Conservation (phyloP, 1,139 yeast genomes). For the Lodderomyces margitis region DNA sequence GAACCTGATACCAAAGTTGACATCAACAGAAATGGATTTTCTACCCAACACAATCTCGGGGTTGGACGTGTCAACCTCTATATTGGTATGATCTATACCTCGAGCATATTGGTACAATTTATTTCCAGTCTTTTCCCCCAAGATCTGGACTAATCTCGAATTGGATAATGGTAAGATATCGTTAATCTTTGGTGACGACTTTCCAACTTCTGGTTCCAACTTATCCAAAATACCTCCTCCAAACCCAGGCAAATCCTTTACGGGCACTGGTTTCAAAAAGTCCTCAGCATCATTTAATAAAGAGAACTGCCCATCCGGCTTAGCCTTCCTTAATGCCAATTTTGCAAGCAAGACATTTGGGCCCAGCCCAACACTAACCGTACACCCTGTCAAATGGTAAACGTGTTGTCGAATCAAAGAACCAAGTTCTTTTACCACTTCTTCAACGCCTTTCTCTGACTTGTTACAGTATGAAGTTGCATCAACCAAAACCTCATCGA, state of each 20-base stretch:
- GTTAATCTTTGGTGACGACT: conserved; percentile 16
- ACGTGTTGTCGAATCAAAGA: conserved; percentile 46
- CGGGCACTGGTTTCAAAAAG: conserved; percentile 43
- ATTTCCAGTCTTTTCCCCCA: conserved; percentile 72
- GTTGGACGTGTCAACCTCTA: conserved; percentile 48
- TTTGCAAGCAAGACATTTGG: conserved; percentile 74
- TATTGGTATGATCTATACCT: conserved; percentile 65
- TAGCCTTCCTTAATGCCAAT: conserved; percentile 70
- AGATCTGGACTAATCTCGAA: conserved; percentile 35
- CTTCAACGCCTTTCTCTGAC: conserved; percentile 11
- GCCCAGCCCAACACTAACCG: conserved; percentile 78
- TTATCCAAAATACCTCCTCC: conserved; percentile 51
- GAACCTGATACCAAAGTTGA: conserved; percentile 88
- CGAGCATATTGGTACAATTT: conserved; percentile 58
- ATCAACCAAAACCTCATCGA: conserved; percentile 87
- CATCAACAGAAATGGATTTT: conserved; percentile 83
- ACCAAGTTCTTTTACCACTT: conserved; percentile 27
- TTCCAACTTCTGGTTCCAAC: conserved; percentile 10
- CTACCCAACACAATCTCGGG: conserved; percentile 48
- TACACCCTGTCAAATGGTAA: conserved; percentile 50
- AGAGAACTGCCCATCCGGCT: conserved; percentile 67
- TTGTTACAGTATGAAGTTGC: conserved; percentile 39
- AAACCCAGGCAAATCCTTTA: conserved; percentile 80
- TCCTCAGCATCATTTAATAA: conserved; percentile 29
- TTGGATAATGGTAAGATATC: conserved; percentile 40